Evolutionary conservation across 2,329 filamentous ascomycete species (phyloP), one percentile per base, ranked within the genome.

Genomic region (Fusarium tjaetaba): DNA sequence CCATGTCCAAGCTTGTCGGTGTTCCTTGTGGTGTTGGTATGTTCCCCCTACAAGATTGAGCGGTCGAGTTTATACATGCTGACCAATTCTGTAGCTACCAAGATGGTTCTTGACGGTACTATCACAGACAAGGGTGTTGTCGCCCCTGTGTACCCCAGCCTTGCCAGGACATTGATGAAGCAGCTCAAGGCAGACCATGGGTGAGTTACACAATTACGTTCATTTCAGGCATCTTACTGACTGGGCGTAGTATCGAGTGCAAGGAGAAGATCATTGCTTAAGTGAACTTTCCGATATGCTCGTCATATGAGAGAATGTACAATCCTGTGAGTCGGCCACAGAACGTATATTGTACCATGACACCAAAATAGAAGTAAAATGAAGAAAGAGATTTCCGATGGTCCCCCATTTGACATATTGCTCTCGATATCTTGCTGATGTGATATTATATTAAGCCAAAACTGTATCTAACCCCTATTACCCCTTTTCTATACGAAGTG

Each of bases 1-100:
- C 93, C 76, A 97, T 97, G 94, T 94, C 93, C 51, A 93, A 91
- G 83, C 84, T 94, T 48, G 94, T 97, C 62, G 94, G 94, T 80
- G 87, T 95, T 9, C 93, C 93, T 10, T 85, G 84, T 67, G 84
- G 80, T 56, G 83, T 85, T 18, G 67, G 67, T 70, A 70, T 13
- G 67, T 70, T 41, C n/a, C 6, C n/a, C 28, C n/a, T 11, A 8
- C 15, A 28, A 11, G 22, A n/a, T 34, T 53, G 38, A 2, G 8
- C 4, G 13, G 10, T 28, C 8, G 7, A 14, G 5, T 5, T 39
- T 7, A 30, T 11, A 15, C 10, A 65, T 60, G 26, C 59, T 70
- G n/a, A 70, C 52, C 38, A 10, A 18, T 28, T 24, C 13, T 34
- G 43, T 28, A 70, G 64, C 94, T 49, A 93, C 95, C 70, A 88